Conservation (phyloP, 2,329 filamentous ascomycete genomes). For the Trichoderma simmonsii region DNA sequence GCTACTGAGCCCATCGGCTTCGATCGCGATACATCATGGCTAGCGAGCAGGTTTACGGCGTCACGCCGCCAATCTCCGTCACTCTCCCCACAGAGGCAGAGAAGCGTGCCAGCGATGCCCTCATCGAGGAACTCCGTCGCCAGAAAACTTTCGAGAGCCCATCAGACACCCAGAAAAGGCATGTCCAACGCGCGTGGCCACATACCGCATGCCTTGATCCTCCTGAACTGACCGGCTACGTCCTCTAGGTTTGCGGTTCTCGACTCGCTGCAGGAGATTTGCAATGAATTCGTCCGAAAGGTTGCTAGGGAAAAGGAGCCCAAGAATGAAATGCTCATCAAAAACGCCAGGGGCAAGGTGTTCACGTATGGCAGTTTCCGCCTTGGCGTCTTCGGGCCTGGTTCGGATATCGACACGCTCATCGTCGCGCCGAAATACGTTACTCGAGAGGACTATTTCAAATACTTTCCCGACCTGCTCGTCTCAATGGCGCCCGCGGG, state of each 20-base stretch:
- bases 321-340: conserved; percentile 72
- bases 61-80: conserved; percentile 80
- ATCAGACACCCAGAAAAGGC: conserved; percentile 82
- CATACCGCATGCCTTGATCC: background rate
- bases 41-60: conserved; percentile 51
- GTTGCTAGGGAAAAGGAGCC: conserved; percentile 71
- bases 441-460: conserved; percentile 85
- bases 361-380: conserved; percentile 97
- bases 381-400: conserved; percentile 88
- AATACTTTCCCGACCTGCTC: conserved; percentile 78
- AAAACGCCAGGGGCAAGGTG: conserved; percentile 84
- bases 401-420: conserved; percentile 96
- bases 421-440: conserved; percentile 90
- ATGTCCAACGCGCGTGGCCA: conserved; percentile 22
- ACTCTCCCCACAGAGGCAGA: conserved; percentile 74
- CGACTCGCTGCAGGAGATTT: conserved; percentile 71
- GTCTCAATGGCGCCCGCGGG: conserved; percentile 70
- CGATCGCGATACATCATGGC: conserved; percentile 29
- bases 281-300: conserved; percentile 80
- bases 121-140: conserved; percentile 78
- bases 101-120: conserved; percentile 69
- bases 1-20: background rate
- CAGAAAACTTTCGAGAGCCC: conserved; percentile 90
- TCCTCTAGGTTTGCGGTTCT: conserved; percentile 66
- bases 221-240: background rate